Evolutionary conservation across 306 rosid genomes (phyloP).

Genomic region (Inga leiocalycina): DNA sequence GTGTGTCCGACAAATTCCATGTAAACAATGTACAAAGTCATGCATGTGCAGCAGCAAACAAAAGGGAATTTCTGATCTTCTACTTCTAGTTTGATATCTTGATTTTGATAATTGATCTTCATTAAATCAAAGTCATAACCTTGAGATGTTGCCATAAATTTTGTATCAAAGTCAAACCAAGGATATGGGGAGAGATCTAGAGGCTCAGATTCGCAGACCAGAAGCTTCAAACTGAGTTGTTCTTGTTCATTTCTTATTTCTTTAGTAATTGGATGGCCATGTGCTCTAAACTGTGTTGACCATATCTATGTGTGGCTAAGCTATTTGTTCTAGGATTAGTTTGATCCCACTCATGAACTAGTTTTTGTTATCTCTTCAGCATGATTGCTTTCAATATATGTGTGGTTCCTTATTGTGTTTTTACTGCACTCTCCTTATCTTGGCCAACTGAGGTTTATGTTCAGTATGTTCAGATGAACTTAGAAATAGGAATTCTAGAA

Average conservation of each 20-base stretch:
- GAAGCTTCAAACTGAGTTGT: not conserved
- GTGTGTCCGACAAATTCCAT: not conserved
- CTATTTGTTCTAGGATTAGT: not conserved
- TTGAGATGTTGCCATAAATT: not conserved
- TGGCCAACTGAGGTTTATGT: no score
- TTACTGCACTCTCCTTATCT: not conserved
- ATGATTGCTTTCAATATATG: not conserved
- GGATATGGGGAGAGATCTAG: not conserved
- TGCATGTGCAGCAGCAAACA: not conserved
- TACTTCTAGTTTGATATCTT: not conserved
- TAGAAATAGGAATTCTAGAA: no score
- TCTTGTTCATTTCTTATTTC: not conserved
- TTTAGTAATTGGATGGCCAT: not conserved
- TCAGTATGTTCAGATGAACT: no score
- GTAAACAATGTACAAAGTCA: not conserved
- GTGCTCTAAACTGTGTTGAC: not conserved
- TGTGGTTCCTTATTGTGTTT: not conserved
- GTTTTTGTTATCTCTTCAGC: not conserved
- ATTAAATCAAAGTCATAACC: conserved; percentile 9
- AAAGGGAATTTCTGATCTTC: conserved; percentile 2
- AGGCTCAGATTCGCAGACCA: not conserved
- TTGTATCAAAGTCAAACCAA: not conserved
- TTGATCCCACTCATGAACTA: no score
- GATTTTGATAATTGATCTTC: not conserved
- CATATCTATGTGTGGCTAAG: not conserved